Conservation (phyloP, 164 flowering plant species). For the Stephania yunnanensis region DNA sequence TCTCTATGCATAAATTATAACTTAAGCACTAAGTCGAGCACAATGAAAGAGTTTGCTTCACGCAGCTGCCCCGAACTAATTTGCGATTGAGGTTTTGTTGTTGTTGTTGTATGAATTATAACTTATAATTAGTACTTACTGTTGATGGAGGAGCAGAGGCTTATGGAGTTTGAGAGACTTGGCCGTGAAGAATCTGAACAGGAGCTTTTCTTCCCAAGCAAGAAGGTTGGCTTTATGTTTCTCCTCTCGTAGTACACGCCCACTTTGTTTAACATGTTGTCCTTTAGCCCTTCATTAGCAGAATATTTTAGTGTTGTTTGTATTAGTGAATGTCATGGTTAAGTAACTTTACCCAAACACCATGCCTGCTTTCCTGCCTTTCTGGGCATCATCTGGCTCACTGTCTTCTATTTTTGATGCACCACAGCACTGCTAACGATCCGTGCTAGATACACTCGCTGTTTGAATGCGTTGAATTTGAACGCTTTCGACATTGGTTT, state of each 20-base stretch:
- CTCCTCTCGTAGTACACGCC: background rate
- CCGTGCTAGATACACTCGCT: background rate
- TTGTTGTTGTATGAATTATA: too few relatives aligned
- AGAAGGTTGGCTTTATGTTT: conserved; percentile 5
- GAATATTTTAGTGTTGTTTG: background rate
- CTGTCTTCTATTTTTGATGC: conserved; percentile 1
- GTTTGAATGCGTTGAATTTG: background rate
- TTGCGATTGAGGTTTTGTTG: too few relatives aligned
- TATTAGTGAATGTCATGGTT: background rate
- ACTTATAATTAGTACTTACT: too few relatives aligned
- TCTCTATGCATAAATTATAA: too few relatives aligned
- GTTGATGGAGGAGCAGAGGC: conserved; percentile 1
- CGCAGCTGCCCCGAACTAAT: too few relatives aligned
- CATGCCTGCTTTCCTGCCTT: conserved; percentile 1
- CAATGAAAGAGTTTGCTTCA: too few relatives aligned
- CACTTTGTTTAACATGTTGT: background rate
- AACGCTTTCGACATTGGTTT: background rate
- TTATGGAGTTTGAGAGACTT: background rate
- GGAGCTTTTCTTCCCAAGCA: background rate
- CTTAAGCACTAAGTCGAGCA: too few relatives aligned
- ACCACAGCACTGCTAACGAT: background rate
- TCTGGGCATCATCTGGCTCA: background rate
- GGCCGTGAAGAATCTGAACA: conserved; percentile 4
- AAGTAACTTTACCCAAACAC: conserved; percentile 1
- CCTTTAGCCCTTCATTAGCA: conserved; percentile 1